Evolutionary conservation across 495 filamentous ascomycete genomes (phyloP), one percentile per base, ranked within the genome.

Genomic region (Aspergillus leporis): DNA sequence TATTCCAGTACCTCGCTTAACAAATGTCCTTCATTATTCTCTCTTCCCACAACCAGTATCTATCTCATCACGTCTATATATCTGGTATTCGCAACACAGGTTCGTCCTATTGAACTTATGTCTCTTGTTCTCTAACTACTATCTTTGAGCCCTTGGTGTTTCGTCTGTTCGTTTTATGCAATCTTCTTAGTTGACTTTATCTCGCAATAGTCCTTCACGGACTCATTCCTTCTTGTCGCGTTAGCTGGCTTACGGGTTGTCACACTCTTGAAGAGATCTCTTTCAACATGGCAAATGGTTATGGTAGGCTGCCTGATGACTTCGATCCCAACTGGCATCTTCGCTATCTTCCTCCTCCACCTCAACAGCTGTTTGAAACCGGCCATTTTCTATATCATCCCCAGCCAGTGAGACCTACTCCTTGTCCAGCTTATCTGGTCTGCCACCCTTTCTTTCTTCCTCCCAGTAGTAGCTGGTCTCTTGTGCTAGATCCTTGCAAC

Each of bases 321-420:
- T 5, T 6, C 23, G 43, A 47, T 10, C 43, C 48, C 28, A 25
- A n/a, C 38, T 30, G 38, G 23, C 36, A 55, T 10, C 31, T 55
- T 23, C 19, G 53, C 22, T 34, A 51, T 14, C 30, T 51, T 5
- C 48, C 48, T 32, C 48, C 48, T 19, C 48, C n/a, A n/a, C n/a
- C 48, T 18, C 25, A 30, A 4, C 48, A 51, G 22, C n/a, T 13
- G 5, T 25, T 12, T n/a, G 22, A 21, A 3, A 7, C 25, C 25
- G 4, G 18, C 6, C 28, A 23, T 3, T 30, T 2, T 18, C 51
- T 53, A 5, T n/a, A 40, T 4, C 51, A 53, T 23, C 51, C 51
- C 13, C 31, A 23, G 30, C 51, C 32, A 0, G 16, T 53, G 0
- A 34, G 51, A 21, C 51, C 31, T 23, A 9, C 4, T 19, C 18